Evolutionary conservation across 2,329 filamentous ascomycete species (phyloP).

Genomic region (Ascochyta fabae): DNA sequence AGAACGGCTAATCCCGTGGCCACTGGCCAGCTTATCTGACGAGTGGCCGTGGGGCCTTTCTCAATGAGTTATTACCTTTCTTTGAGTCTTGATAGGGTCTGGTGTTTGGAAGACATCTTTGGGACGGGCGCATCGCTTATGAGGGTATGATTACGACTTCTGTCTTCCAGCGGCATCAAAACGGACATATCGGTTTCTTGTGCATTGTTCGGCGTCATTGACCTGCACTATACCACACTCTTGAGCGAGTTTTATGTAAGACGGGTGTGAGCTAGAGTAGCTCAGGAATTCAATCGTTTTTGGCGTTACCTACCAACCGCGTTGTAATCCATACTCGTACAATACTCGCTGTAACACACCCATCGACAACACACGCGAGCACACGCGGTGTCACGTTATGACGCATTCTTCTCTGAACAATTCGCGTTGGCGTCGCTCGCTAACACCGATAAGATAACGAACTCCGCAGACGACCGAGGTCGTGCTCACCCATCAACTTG

Average conservation of each 20-base stretch:
- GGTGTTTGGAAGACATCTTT: conserved; percentile 10
- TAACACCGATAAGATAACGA: conserved; percentile 28
- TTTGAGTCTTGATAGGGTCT: conserved; percentile 7
- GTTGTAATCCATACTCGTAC: neutral
- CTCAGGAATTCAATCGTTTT: conserved; percentile 3
- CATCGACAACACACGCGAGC: no score
- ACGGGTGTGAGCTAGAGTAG: conserved; percentile 2
- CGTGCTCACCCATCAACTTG: neutral
- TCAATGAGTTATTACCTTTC: neutral
- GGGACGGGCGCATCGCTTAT: conserved; percentile 12
- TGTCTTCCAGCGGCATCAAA: conserved; percentile 37
- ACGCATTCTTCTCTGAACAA: neutral
- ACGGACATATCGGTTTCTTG: conserved; percentile 14
- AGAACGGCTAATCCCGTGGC: conserved; percentile 41
- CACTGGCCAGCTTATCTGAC: conserved; percentile 42
- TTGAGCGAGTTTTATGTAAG: conserved; percentile 9
- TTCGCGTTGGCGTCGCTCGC: conserved; percentile 42
- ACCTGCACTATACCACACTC: conserved; percentile 20
- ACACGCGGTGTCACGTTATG: conserved; percentile 14
- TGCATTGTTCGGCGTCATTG: conserved; percentile 15
- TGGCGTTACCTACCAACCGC: conserved; percentile 25
- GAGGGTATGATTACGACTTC: conserved; percentile 17
- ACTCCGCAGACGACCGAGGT: conserved; percentile 20
- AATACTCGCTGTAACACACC: neutral
- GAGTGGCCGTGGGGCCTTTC: neutral